Base-by-base conservation (phyloP, 106 monocot genomes). In the Dioscorea alata region DNA sequence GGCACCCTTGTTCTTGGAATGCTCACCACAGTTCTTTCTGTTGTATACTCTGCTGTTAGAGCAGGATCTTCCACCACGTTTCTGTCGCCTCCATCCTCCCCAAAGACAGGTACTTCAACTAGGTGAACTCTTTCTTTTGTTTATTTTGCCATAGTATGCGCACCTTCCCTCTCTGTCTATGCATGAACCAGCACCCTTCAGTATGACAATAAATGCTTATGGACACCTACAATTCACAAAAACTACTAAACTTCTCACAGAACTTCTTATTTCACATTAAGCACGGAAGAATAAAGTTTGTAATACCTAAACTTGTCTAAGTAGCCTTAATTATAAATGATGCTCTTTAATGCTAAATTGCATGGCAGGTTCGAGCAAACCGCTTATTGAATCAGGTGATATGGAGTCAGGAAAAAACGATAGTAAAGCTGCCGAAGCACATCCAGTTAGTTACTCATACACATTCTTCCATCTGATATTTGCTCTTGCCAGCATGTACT, bases 401-500 rank as follows among this genome's bases (percentile, higher is more conserved):
- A 6, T 73, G 4, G 92, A 92, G 66, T 78, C 68, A 24, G 86
- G 89, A 53, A 92, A 84, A 66, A 61, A 50, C 18, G 63, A 85
- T 8, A 77, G 70, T 35, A 81, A 82, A 63, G 81, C 48, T 25
- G 73, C 57, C n/a, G 94, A 88, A 33, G 15, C 83, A 16, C 72
- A 62, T n/a, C 89, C 92, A 10, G 89, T 92, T 50, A 89, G 78
- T 66, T 96, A 96, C 78, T 96, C 96, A 9, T 96, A 96, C 78
- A 82, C 80, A 21, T 96, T 96, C 71, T 96, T 96, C 73, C 92
- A 96, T 75, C 69, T 96, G 14, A 89, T 96, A 74, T 96, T 96
- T 60, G 89, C 96, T 7, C 78, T 96, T 8, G 92, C 96, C 0
- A 96, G 96, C 73, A 96, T 92, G 96, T 96, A 96, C 61, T 92